Conservation (phyloP, 2,329 filamentous ascomycete genomes). For the Pseudonectria buxi region DNA sequence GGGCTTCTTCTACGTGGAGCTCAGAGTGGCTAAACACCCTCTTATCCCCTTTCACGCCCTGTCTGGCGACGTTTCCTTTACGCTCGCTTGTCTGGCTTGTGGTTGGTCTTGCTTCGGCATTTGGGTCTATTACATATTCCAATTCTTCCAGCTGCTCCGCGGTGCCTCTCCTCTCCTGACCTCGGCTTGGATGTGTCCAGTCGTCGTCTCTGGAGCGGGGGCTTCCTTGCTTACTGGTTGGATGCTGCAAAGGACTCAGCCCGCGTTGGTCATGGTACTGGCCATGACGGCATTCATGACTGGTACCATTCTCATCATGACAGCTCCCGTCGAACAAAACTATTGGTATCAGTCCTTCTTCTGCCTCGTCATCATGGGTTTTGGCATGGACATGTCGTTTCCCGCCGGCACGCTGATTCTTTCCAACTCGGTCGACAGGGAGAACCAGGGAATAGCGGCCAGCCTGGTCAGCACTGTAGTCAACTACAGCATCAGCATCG, state of each 20-base stretch:
- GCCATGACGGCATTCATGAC: constrained; percentile 37
- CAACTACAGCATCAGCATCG: constrained; percentile 62
- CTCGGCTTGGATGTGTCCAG: constrained; percentile 38
- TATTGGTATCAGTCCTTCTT: constrained; percentile 63
- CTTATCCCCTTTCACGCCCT: constrained; percentile 49
- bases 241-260: constrained; percentile 29
- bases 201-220: constrained; percentile 35
- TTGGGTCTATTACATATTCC: constrained; percentile 45
- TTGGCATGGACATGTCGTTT: constrained; percentile 62
- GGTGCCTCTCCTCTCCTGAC: constrained; percentile 36
- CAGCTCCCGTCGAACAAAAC: constrained; percentile 45
- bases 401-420: constrained; percentile 56
- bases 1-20: constrained; percentile 52
- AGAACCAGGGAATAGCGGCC: constrained; percentile 41
- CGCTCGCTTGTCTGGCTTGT: constrained; percentile 46
- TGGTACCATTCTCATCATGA: constrained; percentile 37
- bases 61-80: constrained; percentile 45
- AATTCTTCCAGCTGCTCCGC: constrained; percentile 40
- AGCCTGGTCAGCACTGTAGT: constrained; percentile 58
- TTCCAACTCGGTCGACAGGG: constrained; percentile 41
- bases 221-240: constrained; percentile 39
- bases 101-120: constrained; percentile 51
- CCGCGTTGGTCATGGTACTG: constrained; percentile 35
- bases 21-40: constrained; percentile 38
- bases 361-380: constrained; percentile 50